phyloP scores from a whole-genome alignment of 768 basidiomycete genomes.

The Russula virescens region DNA sequence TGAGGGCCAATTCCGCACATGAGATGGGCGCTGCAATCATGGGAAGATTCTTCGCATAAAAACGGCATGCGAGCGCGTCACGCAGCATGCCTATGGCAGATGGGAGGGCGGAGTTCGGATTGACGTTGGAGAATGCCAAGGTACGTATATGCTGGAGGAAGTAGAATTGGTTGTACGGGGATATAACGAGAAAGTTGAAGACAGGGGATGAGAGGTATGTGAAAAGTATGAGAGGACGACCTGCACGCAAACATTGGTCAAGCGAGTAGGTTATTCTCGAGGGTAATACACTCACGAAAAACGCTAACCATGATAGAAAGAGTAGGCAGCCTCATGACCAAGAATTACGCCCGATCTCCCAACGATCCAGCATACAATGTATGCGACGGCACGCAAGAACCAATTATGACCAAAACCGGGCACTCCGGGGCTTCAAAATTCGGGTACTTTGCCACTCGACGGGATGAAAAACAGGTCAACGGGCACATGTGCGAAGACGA shows the following conservation, averaged over 20 bases:
- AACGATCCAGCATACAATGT: slow-evolving; percentile 72
- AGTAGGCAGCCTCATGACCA: slow-evolving; percentile 72
- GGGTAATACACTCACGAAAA: slow-evolving; percentile 55
- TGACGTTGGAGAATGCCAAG: slow-evolving; percentile 54
- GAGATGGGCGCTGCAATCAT: slow-evolving; percentile 79
- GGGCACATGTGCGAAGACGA: slow-evolving; percentile 66
- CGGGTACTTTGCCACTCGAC: slow-evolving; percentile 69
- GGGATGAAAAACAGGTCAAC: slow-evolving; percentile 46
- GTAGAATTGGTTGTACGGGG: slow-evolving; percentile 78
- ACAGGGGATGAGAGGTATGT: slow-evolving; percentile 79
- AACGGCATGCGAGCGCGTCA: slow-evolving; percentile 67
- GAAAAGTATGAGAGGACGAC: slow-evolving; percentile 76
- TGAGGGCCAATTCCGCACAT: slow-evolving; percentile 68
- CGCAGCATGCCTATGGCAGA: slow-evolving; percentile 30
- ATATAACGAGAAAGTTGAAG: slow-evolving; percentile 67
- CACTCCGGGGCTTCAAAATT: slow-evolving; percentile 61
- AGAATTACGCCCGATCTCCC: slow-evolving; percentile 71
- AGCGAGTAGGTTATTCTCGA: too few relatives aligned
- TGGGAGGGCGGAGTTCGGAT: slow-evolving; percentile 32
- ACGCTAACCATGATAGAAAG: slow-evolving; percentile 70
- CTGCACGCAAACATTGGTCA: slow-evolving; percentile 34
- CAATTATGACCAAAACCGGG: slow-evolving; percentile 72
- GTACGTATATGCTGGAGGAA: slow-evolving; percentile 76
- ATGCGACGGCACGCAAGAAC: slow-evolving; percentile 80
- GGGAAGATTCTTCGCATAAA: slow-evolving; percentile 79